Evolutionary conservation across 345 rosid species (phyloP).

Genomic region (Arabidopsis thaliana): DNA sequence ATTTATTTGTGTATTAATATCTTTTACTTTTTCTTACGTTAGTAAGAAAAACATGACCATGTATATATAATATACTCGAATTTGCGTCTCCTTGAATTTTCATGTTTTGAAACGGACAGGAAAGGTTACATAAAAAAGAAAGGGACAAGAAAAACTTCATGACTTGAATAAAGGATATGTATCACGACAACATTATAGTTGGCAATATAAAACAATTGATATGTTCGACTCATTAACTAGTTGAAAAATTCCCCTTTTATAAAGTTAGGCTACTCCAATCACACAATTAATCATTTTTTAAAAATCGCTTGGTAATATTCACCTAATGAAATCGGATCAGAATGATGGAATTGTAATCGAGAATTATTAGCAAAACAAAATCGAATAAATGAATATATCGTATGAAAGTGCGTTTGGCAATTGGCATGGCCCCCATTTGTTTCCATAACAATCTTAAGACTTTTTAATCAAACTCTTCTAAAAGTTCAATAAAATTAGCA

Average conservation of each 20-base stretch:
- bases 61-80: background rate
- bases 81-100: background rate
- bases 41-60: background rate
- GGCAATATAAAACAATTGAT: conserved; percentile 32
- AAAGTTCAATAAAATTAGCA: conserved; percentile 28
- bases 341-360: conserved; percentile 24
- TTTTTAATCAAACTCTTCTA: conserved; percentile 27
- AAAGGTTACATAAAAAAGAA: background rate
- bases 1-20: too few relatives aligned
- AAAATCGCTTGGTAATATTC: conserved; percentile 31
- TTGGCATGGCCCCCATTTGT: conserved; percentile 28
- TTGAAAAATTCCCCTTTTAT: conserved; percentile 4
- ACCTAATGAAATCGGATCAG: conserved; percentile 26
- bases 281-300: conserved; percentile 26
- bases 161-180: conserved; percentile 12
- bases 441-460: conserved; percentile 32
- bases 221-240: conserved; percentile 30
- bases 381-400: conserved; percentile 41
- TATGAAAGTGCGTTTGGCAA: conserved; percentile 35
- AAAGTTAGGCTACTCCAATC: conserved; percentile 34
- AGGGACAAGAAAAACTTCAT: conserved; percentile 8
- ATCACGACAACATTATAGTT: conserved; percentile 20
- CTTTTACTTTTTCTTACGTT: too few relatives aligned
- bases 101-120: conserved; percentile 4
- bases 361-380: conserved; percentile 35